Conservation (phyloP, 257 asterid species). For the Jaltomata sinuosa region DNA sequence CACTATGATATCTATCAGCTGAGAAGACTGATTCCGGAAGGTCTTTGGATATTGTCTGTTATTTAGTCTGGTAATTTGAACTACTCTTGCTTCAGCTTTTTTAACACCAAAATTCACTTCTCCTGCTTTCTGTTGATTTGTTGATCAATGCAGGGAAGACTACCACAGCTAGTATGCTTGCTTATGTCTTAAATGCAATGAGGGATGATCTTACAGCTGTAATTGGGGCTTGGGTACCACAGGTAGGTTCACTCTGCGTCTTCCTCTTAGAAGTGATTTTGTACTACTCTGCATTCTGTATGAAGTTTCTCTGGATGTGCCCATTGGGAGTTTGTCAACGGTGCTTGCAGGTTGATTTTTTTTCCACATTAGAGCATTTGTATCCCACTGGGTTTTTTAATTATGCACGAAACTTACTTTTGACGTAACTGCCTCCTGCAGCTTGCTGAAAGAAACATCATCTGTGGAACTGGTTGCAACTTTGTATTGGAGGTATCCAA, state of each 20-base stretch:
- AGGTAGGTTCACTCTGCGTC: constrained; percentile 12
- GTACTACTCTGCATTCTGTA: background rate
- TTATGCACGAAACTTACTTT: background rate
- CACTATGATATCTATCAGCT: background rate
- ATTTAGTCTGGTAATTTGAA: background rate
- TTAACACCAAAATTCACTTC: background rate
- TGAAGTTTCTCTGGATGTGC: background rate
- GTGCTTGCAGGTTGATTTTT: background rate
- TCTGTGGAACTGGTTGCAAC: constrained; percentile 20
- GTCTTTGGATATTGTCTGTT: background rate
- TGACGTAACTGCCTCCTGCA: constrained; percentile 1
- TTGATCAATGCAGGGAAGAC: constrained; percentile 22
- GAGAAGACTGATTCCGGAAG: background rate
- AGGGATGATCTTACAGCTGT: constrained; percentile 36
- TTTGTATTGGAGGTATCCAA: constrained; percentile 30
- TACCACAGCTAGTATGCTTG: constrained; percentile 30
- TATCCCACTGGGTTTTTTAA: background rate
- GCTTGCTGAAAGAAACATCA: constrained; percentile 26
- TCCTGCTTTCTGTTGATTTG: background rate
- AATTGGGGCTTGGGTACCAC: constrained; percentile 34
- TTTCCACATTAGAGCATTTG: background rate
- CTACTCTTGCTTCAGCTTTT: background rate
- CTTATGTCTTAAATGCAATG: constrained; percentile 25
- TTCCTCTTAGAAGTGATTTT: background rate
- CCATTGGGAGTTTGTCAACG: background rate